phyloP scores from a whole-genome alignment of 2,329 filamentous ascomycete species.

The Ophiostoma ips region DNA sequence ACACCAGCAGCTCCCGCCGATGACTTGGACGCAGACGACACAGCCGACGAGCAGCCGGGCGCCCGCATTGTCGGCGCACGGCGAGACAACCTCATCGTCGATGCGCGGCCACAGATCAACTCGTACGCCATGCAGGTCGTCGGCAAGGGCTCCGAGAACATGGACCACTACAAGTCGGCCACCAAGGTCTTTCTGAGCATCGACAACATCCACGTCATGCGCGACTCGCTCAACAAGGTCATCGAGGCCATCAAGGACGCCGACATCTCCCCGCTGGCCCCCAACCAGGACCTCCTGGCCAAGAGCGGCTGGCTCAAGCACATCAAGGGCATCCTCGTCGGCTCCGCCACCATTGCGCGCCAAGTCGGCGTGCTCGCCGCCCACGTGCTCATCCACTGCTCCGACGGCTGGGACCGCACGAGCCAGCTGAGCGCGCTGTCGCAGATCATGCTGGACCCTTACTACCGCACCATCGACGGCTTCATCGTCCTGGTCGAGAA shows the following conservation, averaged over 20 bases:
- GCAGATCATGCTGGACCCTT: conserved; percentile 89
- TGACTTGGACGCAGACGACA: conserved; percentile 16
- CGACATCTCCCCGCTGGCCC: conserved; percentile 69
- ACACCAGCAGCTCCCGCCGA: conserved; percentile 35
- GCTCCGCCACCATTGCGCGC: conserved; percentile 68
- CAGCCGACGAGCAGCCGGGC: conserved; percentile 40
- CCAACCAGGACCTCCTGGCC: conserved; percentile 64
- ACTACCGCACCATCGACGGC: conserved; percentile 84
- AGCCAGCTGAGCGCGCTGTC: conserved; percentile 85
- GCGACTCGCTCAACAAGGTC: conserved; percentile 75
- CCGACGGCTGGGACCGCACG: conserved; percentile 95
- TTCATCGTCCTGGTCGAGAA: conserved; percentile 94
- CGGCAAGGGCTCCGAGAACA: conserved; percentile 89
- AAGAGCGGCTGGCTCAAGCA: conserved; percentile 89
- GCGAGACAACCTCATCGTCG: conserved; percentile 86
- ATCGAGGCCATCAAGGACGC: conserved; percentile 85
- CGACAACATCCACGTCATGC: conserved; percentile 98
- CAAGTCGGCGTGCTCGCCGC: conserved; percentile 87
- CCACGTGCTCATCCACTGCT: conserved; percentile 93
- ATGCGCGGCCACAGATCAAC: conserved; percentile 87
- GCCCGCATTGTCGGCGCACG: conserved; percentile 68
- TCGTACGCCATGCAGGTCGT: conserved; percentile 88
- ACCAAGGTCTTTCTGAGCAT: conserved; percentile 89
- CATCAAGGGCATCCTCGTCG: conserved; percentile 70
- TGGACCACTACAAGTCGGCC: conserved; percentile 90